phyloP scores from a whole-genome alignment of 208 protist genomes.

The Leishmania amazonensis region DNA sequence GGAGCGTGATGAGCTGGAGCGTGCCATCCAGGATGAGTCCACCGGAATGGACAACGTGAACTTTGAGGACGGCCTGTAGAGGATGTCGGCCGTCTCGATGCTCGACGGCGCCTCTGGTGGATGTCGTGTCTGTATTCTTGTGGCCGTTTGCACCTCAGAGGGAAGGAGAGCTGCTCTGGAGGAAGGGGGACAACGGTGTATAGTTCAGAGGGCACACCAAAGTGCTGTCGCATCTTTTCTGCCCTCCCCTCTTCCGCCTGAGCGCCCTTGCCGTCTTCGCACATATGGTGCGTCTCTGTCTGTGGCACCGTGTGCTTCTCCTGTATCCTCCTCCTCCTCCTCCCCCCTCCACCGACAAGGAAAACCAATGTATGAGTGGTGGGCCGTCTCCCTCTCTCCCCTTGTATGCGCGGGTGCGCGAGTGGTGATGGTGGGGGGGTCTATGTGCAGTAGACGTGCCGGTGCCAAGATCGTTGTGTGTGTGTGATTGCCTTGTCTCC shows the following conservation, averaged over 20 bases:
- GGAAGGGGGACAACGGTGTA: not conserved
- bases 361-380: not conserved
- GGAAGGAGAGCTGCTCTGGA: not conserved
- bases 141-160: not conserved
- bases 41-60: conserved; percentile 69
- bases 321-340: not conserved
- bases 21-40: conserved; percentile 71
- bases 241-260: not conserved
- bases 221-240: not conserved
- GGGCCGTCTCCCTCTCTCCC: not conserved
- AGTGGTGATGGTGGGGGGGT: not conserved
- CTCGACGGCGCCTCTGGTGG: not conserved
- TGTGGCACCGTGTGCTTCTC: not conserved
- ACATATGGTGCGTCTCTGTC: too few species aligned
- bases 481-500: not conserved
- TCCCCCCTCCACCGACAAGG: not conserved
- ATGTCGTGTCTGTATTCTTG: not conserved
- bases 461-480: not conserved
- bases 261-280: not conserved
- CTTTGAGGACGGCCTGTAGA: conserved; percentile 86
- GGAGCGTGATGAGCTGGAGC: conserved; percentile 67
- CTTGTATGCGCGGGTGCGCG: not conserved
- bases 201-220: not conserved
- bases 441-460: not conserved
- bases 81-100: not conserved